Evolutionary conservation across 2,329 filamentous ascomycete species (phyloP).

Genomic region (Waltergamsia citrina): DNA sequence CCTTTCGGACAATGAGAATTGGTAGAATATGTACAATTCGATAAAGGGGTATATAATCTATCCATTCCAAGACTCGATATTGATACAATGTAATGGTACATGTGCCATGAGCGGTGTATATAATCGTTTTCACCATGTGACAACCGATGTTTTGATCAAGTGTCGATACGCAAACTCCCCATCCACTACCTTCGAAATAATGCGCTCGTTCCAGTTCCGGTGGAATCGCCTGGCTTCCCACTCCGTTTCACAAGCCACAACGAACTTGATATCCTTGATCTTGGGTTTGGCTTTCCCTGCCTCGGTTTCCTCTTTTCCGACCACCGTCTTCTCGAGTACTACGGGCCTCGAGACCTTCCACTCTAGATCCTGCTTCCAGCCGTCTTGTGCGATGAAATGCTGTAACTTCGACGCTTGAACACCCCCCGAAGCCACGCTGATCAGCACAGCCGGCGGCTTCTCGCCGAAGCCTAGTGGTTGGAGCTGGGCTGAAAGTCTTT

Average conservation of each 20-base stretch:
- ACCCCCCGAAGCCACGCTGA: slow-evolving; percentile 15
- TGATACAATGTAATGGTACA: no score
- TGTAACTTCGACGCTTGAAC: slow-evolving; percentile 1
- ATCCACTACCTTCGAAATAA: slow-evolving; percentile 9
- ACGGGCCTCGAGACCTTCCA: slow-evolving; percentile 2
- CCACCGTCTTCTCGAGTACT: not conserved
- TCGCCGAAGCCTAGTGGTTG: slow-evolving; percentile 9
- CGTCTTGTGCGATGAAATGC: slow-evolving; percentile 1
- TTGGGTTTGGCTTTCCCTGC: slow-evolving; percentile 1
- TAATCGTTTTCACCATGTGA: not conserved
- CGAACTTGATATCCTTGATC: slow-evolving; percentile 14
- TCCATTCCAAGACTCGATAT: no score
- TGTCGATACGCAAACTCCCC: not conserved
- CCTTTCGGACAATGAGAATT: no score
- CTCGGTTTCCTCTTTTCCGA: not conserved
- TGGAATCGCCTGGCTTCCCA: slow-evolving; percentile 27
- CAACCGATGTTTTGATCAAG: not conserved
- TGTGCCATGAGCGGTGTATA: no score
- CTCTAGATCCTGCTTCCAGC: not conserved
- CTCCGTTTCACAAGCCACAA: slow-evolving; percentile 20
- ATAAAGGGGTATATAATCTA: no score
- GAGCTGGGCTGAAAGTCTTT: no score
- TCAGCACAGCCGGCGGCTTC: slow-evolving; percentile 16
- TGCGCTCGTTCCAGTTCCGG: slow-evolving; percentile 28
- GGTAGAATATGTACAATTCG: no score